A percentile compares a stretch with the other conserved stretches of the same genome.
Conservation (phyloP, 2,329 filamentous ascomycete species). For the Hymenoscyphus repandus region DNA sequence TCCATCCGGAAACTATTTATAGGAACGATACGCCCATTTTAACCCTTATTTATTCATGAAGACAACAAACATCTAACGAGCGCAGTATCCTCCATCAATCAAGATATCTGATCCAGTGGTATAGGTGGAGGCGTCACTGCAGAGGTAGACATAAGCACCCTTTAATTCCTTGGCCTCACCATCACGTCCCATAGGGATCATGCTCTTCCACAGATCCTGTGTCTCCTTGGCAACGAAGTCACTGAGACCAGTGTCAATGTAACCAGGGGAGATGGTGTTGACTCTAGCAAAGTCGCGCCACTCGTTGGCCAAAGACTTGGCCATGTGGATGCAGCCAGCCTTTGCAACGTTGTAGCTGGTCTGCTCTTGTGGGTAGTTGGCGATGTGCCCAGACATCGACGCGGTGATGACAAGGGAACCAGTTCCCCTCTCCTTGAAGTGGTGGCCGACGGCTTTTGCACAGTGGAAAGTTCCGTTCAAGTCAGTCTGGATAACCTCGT, state of each 20-base stretch:
- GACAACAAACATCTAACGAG: constrained; percentile 1
- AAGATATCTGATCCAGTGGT: constrained; percentile 45
- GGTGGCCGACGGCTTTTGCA: constrained; percentile 60
- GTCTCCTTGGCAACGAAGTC: constrained; percentile 57
- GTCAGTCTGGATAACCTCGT: constrained; percentile 59
- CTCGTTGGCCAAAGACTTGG: constrained; percentile 34
- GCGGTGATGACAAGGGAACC: constrained; percentile 63
- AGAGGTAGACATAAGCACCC: constrained; percentile 48
- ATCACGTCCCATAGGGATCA: constrained; percentile 54
- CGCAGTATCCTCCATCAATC: constrained; percentile 43
- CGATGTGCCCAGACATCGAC: constrained; percentile 53
- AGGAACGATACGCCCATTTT: no score
- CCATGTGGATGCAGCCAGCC: constrained; percentile 44
- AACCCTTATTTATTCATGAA: no score
- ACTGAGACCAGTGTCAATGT: constrained; percentile 59
- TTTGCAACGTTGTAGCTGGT: constrained; percentile 62
- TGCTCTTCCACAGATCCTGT: constrained; percentile 52
- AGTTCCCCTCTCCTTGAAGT: constrained; percentile 61
- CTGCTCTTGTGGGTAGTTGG: constrained; percentile 58
- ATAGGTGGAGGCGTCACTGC: constrained; percentile 41
- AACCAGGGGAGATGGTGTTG: constrained; percentile 62
- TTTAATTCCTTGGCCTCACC: constrained; percentile 59
- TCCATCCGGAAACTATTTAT: no score
- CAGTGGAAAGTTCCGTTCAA: constrained; percentile 62
- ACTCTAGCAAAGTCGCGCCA: constrained; percentile 64